These are phyloP conservation scores for Leptographium wingfieldii DNA, from an alignment of 2,329 filamentous ascomycete species.

Conservation along the genomic window DNA sequence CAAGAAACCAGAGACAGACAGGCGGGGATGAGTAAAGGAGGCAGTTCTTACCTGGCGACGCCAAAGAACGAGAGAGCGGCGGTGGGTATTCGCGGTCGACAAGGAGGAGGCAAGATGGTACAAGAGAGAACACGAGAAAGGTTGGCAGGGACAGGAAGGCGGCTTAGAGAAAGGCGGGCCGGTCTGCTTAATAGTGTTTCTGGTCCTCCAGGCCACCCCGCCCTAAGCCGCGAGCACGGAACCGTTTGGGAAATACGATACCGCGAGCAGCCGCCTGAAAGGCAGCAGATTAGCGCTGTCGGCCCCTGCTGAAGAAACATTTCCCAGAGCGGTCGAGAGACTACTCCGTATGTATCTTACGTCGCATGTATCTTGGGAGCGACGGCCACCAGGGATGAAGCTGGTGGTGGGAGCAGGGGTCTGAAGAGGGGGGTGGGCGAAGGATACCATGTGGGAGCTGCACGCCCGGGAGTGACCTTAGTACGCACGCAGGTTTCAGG, in stretches of 20 bases:
- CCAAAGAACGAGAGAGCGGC: not conserved
- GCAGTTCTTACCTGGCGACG: not conserved
- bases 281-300: not conserved
- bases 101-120: not conserved
- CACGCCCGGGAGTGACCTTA: not conserved
- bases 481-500: not conserved
- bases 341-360: not conserved
- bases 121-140: slow-evolving; percentile 1
- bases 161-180: slow-evolving; percentile 1
- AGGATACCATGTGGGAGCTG: not conserved
- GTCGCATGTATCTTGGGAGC: too few relatives aligned
- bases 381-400: too few relatives aligned
- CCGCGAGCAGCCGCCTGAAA: not conserved
- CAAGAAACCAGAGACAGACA: too few relatives aligned
- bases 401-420: not conserved
- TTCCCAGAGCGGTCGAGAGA: too few relatives aligned
- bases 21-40: too few relatives aligned
- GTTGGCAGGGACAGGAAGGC: not conserved
- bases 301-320: not conserved
- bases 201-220: not conserved
- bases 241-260: not conserved
- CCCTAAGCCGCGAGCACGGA: not conserved
- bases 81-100: too few relatives aligned
- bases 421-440: not conserved
- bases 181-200: slow-evolving; percentile 5